These are phyloP conservation scores for Asclepias syriaca DNA, from an alignment of 257 asterid genomes.

Conservation along the genomic window DNA sequence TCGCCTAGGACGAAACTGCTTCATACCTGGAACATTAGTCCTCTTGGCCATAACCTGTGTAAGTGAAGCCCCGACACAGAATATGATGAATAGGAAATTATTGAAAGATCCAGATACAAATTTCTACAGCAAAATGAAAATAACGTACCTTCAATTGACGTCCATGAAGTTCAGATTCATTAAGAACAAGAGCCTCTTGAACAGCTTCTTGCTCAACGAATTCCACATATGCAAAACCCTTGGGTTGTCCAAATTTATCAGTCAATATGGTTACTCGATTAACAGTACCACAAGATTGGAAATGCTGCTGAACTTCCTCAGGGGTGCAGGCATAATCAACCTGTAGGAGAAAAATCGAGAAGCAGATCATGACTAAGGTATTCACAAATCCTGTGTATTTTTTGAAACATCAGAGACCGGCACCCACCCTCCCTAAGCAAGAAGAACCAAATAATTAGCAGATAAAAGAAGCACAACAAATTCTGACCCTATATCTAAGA, in stretches of 20 bases:
- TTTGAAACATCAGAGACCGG: background rate
- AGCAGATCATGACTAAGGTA: background rate
- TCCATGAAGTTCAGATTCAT: slow-evolving; percentile 92
- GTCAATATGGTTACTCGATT: slow-evolving; percentile 92
- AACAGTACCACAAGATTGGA: slow-evolving; percentile 91
- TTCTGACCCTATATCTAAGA: background rate
- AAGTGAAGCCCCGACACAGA: background rate
- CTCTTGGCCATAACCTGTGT: slow-evolving; percentile 85
- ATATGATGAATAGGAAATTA: background rate
- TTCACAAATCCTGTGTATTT: background rate
- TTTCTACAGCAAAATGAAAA: background rate
- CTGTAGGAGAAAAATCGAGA: slow-evolving; percentile 29
- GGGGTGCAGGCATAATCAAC: slow-evolving; percentile 99
- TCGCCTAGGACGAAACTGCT: slow-evolving; percentile 73
- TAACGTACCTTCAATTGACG: slow-evolving; percentile 80
- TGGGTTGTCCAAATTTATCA: slow-evolving; percentile 97
- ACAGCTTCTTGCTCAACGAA: slow-evolving; percentile 80
- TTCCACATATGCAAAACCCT: slow-evolving; percentile 95
- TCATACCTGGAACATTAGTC: slow-evolving; percentile 97
- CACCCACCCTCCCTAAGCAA: background rate
- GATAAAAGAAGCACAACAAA: background rate
- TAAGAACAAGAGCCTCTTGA: slow-evolving; percentile 83
- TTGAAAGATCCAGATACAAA: background rate
- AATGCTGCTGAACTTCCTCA: slow-evolving; percentile 97
- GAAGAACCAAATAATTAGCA: background rate